phyloP scores from a whole-genome alignment of 805 yeast genomes.

The Pichia nanzhaoensis region DNA sequence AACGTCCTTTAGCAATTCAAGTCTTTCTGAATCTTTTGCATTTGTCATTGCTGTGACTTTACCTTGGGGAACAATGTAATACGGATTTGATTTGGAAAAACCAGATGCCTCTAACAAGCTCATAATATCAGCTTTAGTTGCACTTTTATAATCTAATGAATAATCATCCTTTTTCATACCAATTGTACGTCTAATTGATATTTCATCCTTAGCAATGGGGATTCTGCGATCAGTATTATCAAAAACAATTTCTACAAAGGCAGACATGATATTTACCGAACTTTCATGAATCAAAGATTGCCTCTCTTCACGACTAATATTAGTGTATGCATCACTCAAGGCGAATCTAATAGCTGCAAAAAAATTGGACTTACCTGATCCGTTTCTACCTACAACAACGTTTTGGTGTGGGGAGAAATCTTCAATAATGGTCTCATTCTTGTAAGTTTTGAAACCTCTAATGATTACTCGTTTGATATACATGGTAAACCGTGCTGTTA shows the following conservation, averaged over 20 bases:
- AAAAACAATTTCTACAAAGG: constrained; percentile 84
- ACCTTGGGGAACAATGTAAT: constrained; percentile 97
- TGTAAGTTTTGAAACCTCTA: constrained; percentile 92
- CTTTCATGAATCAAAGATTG: constrained; percentile 88
- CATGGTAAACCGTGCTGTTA: constrained; percentile 1
- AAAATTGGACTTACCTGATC: constrained; percentile 95
- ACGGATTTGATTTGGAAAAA: constrained; percentile 82
- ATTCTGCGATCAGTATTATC: constrained; percentile 75
- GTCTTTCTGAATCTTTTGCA: constrained; percentile 78
- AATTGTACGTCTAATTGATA: constrained; percentile 77
- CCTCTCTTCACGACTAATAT: constrained; percentile 78
- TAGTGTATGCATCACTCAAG: constrained; percentile 80
- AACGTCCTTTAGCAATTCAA: constrained; percentile 76
- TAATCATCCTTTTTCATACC: constrained; percentile 93
- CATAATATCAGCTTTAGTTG: constrained; percentile 74
- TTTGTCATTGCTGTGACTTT: constrained; percentile 81
- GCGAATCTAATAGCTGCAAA: constrained; percentile 94
- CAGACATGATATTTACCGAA: constrained; percentile 83
- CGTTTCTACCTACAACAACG: constrained; percentile 86
- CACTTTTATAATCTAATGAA: constrained; percentile 70
- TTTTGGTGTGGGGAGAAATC: constrained; percentile 74
- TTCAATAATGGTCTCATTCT: constrained; percentile 72
- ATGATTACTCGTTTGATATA: constrained; percentile 45
- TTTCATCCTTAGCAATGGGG: constrained; percentile 61
- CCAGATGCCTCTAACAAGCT: constrained; percentile 87